Conservation (phyloP, 2,329 filamentous ascomycete genomes). For the Fusarium chuoi region DNA sequence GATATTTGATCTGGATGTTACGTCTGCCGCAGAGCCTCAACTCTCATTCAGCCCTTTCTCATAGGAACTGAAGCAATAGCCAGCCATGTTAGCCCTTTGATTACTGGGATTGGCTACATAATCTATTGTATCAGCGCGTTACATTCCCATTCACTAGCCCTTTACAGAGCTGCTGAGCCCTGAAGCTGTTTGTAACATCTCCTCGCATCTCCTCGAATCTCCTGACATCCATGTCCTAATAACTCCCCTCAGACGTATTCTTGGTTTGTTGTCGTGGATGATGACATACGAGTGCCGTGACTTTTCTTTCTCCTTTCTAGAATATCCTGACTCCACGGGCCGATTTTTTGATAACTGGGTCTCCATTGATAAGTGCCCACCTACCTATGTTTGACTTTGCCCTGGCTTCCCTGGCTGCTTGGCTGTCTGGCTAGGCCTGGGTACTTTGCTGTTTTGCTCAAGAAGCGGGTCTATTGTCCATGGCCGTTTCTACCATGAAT, state of each 20-base stretch:
- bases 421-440: neutral
- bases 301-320: conserved; percentile 6
- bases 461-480: neutral
- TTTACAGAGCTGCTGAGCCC: neutral
- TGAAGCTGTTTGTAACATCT: neutral
- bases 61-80: neutral
- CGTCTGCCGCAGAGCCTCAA: conserved; percentile 26
- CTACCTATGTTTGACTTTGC: neutral
- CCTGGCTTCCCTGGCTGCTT: neutral
- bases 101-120: neutral
- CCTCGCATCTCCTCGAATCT: neutral
- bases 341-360: conserved; percentile 21
- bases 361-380: neutral
- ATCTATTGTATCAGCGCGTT: neutral
- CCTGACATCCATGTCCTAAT: neutral
- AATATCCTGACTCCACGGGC: conserved; percentile 28
- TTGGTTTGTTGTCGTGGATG: neutral
- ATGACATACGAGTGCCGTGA: conserved; percentile 23
- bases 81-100: neutral
- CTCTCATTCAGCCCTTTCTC: neutral
- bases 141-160: neutral
- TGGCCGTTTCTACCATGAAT: neutral
- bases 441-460: neutral
- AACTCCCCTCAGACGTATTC: neutral
- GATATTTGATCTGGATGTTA: conserved; percentile 10